Evolutionary conservation across 192 early-diverging fungal genomes (phyloP), one percentile per base, ranked within the genome.

Genomic region (Cetraspora pellucida): DNA sequence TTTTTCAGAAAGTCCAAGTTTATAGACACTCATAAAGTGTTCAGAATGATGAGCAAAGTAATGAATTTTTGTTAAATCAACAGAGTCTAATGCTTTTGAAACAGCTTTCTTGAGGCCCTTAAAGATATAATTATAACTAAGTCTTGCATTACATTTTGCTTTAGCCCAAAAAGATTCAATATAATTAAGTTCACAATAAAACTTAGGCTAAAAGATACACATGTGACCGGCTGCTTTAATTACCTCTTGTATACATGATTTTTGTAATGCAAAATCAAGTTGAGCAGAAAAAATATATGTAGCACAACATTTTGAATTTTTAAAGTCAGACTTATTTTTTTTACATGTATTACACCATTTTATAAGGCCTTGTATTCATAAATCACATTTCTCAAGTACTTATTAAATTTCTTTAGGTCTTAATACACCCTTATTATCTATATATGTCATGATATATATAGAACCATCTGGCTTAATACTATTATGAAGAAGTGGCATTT

Each of bases 361-460:
- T 28, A 28, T 13, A 19, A 78, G 60, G 3, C 58, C 63, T 45
- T 74, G 13, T 58, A 37, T 65, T 54, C 79, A 80, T 50, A 80
- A 68, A 60, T 74, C 60, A 59, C 57, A 46, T 30, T 80, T 74
- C 43, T 31, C 57, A 50, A 76, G 79, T 50, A 80, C 67, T 31
- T 52, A 31, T 45, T 76, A 44, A 47, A 76, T 80, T 74, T 74
- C 74, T 44, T 80, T 80, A 44, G 65, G 54, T 63, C 76, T 67
- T 54, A 63, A 66, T 76, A 64, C 61, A 1, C 52, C 31, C 46
- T 60, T n/a, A n/a, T n/a, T n/a, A n/a, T n/a, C n/a, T n/a, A n/a
- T n/a, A n/a, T n/a, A n/a, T n/a, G n/a, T n/a, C 72, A 80, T 74
- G 50, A 44, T 69, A 49, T 78, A 63, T 46, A 31, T 52, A 65